Base-by-base conservation (phyloP, 108 stramenopile species). In the Fistulifera solaris region DNA sequence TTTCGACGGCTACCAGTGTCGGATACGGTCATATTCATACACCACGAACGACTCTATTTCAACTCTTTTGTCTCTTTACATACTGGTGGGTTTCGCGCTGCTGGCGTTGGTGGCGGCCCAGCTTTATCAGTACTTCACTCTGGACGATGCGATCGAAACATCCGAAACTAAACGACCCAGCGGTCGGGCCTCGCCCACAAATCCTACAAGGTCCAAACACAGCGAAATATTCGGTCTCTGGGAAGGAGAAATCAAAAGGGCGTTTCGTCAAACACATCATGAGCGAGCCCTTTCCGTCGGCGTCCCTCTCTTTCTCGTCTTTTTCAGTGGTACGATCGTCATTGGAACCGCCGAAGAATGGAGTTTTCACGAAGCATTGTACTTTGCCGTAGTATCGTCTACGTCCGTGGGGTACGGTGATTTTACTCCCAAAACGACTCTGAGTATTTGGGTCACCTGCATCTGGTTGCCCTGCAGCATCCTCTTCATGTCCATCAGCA, bases 391-490 rank as follows among this genome's bases (percentile, higher is more conserved):
- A 10, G 78, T 82, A 21, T 73, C 81, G 1, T 80, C 81, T 52
- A 81, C 78, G 17, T 81, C 81, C 14, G 69, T 76, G 18, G 79
- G 79, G 24, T 82, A 80, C 54, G 86, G 86, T 24, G 85, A 87
- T 60, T 43, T 80, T 40, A 40, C 54, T 12, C 80, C 85, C 0
- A 40, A 56, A 16, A 56, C 51, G 0, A 38, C 59, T n/a, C 4
- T 31, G 0, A 61, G 63, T 11, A 52, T 60, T 28, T 27, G 75
- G 12, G 67, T 80, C 28, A 74, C 69, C 15, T 45, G 77, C 18
- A 49, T 78, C 48, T 87, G 50, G 50, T 21, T 51, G 19, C 50
- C 50, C 5, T 51, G 22, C 19, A 51, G 24, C 25, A 24, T 51
- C 4, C 7, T 27, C 3, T 51, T 51, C 26, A 23, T 26, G 24